Evolutionary conservation across 2,329 filamentous ascomycete species (phyloP).

Genomic region (Ceratocystis diversiconidia): DNA sequence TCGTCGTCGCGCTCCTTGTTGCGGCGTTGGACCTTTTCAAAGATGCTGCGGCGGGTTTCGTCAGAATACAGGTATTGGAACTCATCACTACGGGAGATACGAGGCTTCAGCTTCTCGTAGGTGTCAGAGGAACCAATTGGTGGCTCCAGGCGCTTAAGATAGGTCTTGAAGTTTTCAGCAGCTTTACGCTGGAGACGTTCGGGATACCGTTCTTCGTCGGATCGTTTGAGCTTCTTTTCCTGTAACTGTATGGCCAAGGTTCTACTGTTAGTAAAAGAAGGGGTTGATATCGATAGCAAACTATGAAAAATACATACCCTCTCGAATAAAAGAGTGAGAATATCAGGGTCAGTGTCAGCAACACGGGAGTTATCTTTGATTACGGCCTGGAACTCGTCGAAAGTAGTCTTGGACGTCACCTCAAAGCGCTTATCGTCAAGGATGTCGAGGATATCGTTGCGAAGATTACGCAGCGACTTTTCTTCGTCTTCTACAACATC

Average conservation of each 20-base stretch:
- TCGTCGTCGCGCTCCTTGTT: constrained; percentile 87
- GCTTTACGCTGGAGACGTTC: constrained; percentile 78
- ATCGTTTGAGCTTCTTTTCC: constrained; percentile 69
- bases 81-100: constrained; percentile 68
- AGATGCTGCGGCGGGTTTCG: constrained; percentile 66
- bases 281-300: not conserved
- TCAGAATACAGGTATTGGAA: constrained; percentile 73
- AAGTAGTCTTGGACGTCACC: constrained; percentile 69
- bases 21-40: constrained; percentile 82
- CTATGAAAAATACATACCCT: constrained; percentile 41
- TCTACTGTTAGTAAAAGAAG: not conserved
- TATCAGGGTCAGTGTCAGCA: constrained; percentile 70
- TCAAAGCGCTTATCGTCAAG: constrained; percentile 88
- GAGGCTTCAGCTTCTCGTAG: constrained; percentile 74
- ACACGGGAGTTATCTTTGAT: constrained; percentile 79
- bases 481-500: constrained; percentile 91
- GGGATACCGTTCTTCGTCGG: constrained; percentile 70
- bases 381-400: constrained; percentile 73
- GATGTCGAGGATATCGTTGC: constrained; percentile 76
- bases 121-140: constrained; percentile 64
- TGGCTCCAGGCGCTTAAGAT: constrained; percentile 81
- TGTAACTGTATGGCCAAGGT: constrained; percentile 41
- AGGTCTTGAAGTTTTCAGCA: constrained; percentile 68
- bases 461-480: constrained; percentile 61
- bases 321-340: constrained; percentile 68